phyloP scores from a whole-genome alignment of 169 alveolate species.

The Plasmodium relictum region DNA sequence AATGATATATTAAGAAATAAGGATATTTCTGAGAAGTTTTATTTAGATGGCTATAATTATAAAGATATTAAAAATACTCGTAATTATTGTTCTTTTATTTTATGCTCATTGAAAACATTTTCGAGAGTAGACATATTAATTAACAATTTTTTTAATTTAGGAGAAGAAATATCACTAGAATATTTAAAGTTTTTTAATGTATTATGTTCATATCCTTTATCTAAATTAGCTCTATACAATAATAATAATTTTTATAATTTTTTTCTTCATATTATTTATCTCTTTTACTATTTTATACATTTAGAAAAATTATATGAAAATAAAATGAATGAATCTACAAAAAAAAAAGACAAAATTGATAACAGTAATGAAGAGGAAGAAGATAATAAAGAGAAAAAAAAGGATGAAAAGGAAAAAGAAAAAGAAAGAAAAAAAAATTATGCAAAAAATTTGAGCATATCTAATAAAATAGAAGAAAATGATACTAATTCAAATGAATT shows the following conservation, averaged over 20 bases:
- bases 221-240: slow-evolving; percentile 48
- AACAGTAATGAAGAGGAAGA: slow-evolving; percentile 1
- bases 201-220: slow-evolving; percentile 42
- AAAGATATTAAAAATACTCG: slow-evolving; percentile 70
- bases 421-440: neutral
- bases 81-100: slow-evolving; percentile 61
- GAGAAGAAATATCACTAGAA: slow-evolving; percentile 40
- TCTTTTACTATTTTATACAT: slow-evolving; percentile 58
- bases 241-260: slow-evolving; percentile 52
- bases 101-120: slow-evolving; percentile 60
- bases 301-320: slow-evolving; percentile 52
- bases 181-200: slow-evolving; percentile 54
- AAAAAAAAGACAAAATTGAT: neutral
- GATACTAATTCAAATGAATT: slow-evolving; percentile 27
- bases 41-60: slow-evolving; percentile 70
- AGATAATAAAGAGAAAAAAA: slow-evolving; percentile 3
- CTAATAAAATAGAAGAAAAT: neutral
- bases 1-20: slow-evolving; percentile 68
- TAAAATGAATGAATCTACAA: neutral
- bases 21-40: slow-evolving; percentile 46
- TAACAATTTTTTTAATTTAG: slow-evolving; percentile 43
- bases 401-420: neutral
- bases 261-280: slow-evolving; percentile 42
- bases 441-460: neutral
- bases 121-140: slow-evolving; percentile 47